These are phyloP conservation scores for Hypoxylon fuscum DNA, from an alignment of 495 filamentous ascomycete species.

Conservation along the genomic window DNA sequence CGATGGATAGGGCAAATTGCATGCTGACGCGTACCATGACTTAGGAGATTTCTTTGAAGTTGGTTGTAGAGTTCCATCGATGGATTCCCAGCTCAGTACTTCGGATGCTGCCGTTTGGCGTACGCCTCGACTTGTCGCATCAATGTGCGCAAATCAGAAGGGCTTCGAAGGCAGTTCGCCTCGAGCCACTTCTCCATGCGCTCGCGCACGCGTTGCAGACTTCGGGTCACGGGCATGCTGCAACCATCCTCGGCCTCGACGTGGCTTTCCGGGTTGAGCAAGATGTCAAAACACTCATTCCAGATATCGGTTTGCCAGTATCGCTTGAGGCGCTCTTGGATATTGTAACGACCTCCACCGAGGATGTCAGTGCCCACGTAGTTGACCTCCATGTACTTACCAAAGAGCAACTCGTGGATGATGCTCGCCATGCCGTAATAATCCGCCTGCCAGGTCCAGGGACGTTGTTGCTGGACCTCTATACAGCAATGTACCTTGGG, in stretches of 20 bases:
- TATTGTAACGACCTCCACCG: slow-evolving; percentile 63
- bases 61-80: too few species aligned
- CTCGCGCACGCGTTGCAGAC: slow-evolving; percentile 72
- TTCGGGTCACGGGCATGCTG: slow-evolving; percentile 71
- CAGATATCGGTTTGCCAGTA: slow-evolving; percentile 97
- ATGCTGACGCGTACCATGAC: too few species aligned
- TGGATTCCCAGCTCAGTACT: too few species aligned
- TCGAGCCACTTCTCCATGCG: slow-evolving; percentile 88
- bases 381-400: slow-evolving; percentile 89
- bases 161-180: slow-evolving; percentile 61
- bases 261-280: slow-evolving; percentile 79
- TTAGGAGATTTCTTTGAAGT: too few species aligned
- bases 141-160: too few species aligned
- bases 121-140: too few species aligned
- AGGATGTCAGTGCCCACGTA: slow-evolving; percentile 59
- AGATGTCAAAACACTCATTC: slow-evolving; percentile 80
- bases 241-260: slow-evolving; percentile 66
- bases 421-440: slow-evolving; percentile 91
- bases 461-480: slow-evolving; percentile 88
- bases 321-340: slow-evolving; percentile 81
- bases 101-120: too few species aligned
- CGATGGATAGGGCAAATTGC: too few species aligned
- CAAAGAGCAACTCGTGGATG: slow-evolving; percentile 87
- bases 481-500: too few species aligned
- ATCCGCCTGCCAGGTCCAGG: slow-evolving; percentile 97